Conservation (phyloP, 1,284 basidiomycete genomes). For the Trichosporon sp. region DNA sequence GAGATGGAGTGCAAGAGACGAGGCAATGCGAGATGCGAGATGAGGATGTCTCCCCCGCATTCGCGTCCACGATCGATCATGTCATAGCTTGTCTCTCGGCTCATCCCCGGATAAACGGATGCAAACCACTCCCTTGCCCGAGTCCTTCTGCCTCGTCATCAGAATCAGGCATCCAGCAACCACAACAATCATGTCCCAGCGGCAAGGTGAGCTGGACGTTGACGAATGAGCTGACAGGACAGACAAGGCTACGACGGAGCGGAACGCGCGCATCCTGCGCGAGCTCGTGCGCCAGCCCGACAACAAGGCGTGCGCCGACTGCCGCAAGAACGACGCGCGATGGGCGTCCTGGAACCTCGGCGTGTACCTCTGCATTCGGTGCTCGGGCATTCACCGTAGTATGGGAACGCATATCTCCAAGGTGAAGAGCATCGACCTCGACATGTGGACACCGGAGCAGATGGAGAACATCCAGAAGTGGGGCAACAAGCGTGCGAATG, state of each 20-base stretch:
- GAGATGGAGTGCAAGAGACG: background rate
- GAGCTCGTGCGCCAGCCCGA: constrained; percentile 84
- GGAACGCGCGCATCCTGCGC: constrained; percentile 72
- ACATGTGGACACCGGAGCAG: constrained; percentile 97
- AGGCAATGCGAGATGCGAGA: background rate
- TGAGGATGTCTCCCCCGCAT: background rate
- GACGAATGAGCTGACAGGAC: constrained; percentile 28
- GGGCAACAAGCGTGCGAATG: constrained; percentile 89
- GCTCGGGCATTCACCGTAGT: constrained; percentile 95
- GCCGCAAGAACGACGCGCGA: constrained; percentile 91
- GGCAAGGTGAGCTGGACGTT: background rate
- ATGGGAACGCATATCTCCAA: constrained; percentile 98
- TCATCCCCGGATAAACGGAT: constrained; percentile 16
- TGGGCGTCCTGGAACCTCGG: constrained; percentile 99
- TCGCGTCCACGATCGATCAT: background rate
- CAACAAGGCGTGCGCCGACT: constrained; percentile 93
- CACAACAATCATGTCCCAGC: constrained; percentile 11
- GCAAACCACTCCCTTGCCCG: constrained; percentile 7
- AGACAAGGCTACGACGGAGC: constrained; percentile 81
- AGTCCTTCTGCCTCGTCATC: background rate
- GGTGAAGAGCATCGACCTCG: constrained; percentile 96
- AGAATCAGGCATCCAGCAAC: background rate
- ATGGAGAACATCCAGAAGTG: constrained; percentile 93
- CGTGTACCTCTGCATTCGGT: constrained; percentile 92
- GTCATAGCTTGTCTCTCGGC: background rate